Percentiles rank a stretch among this genome's conserved stretches.
Evolutionary conservation across 2,329 filamentous ascomycete genomes (phyloP).

Genomic region (Parascedosporium putredinis): DNA sequence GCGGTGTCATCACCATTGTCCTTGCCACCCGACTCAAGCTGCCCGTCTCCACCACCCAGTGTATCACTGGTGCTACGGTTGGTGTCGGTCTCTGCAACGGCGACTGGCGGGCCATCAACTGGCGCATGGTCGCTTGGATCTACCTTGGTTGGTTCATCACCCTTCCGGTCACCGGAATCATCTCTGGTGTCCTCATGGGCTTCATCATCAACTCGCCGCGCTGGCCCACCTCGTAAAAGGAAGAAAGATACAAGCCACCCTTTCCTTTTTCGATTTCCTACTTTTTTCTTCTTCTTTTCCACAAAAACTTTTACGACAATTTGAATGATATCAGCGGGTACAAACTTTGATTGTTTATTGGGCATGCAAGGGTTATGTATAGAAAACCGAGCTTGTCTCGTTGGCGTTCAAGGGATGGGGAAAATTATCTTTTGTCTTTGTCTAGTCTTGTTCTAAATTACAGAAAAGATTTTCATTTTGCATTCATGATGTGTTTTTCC

Average conservation of each 20-base stretch:
- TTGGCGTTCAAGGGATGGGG: too few relatives aligned
- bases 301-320: too few relatives aligned
- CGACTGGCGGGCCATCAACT: constrained; percentile 49
- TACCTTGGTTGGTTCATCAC: constrained; percentile 52
- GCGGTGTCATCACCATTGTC: constrained; percentile 51
- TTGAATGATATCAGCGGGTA: too few relatives aligned
- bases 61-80: constrained; percentile 53
- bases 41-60: constrained; percentile 55
- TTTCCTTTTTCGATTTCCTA: neutral
- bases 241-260: neutral
- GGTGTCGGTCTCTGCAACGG: constrained; percentile 54
- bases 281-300: neutral
- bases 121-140: constrained; percentile 50
- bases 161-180: constrained; percentile 43
- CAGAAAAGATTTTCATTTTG: too few relatives aligned
- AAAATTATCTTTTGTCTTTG: neutral
- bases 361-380: too few relatives aligned
- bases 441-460: neutral
- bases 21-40: constrained; percentile 52
- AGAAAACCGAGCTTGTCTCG: too few relatives aligned
- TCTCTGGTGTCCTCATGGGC: constrained; percentile 51
- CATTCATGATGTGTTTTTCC: too few relatives aligned
- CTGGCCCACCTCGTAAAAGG: constrained; percentile 20
- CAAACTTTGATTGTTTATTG: too few relatives aligned
- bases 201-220: constrained; percentile 52